Evolutionary conservation across 768 basidiomycete species (phyloP), one percentile per base, ranked within the genome.

Genomic region (Agaricus blazei): DNA sequence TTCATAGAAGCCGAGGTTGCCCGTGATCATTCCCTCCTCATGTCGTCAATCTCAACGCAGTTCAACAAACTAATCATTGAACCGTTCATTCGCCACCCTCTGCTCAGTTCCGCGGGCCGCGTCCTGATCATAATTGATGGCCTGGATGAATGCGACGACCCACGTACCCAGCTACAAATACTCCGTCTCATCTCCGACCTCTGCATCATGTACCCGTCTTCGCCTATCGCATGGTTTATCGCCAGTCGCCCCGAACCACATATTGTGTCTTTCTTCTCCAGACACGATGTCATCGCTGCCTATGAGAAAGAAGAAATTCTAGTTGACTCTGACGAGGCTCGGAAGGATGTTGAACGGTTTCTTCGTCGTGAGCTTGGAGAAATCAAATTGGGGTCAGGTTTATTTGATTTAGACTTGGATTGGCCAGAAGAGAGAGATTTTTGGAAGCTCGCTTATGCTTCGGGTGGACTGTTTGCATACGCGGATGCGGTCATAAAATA

Each of bases 201-300:
- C 9, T 41, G 57, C 1, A 9, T 62, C 3, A n/a, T 44, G 6
- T n/a, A 14, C 3, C 38, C 28, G 8, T 26, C 34, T 4, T 48
- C 63, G 19, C 60, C 64, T 1, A 28, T 70, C 9, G 53, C 43
- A 11, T 63, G 69, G 29, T 27, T 71, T 19, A 19, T 19, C 19
- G 19, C 19, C 19, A 19, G 19, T 19, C 19, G 19, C 19, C 19
- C 19, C 19, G 70, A 70, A 45, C 48, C 58, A 5, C 55, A 63
- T 19, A 61, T 70, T 9, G 36, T 41, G 6, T 41, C 48, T 0
- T 38, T 31, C 2, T 65, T 67, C 34, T 15, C 50, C 43, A 27
- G 15, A 3, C 12, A 31, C 12, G 9, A 24, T 15, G 24, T 52
- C 0, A 19, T 26, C 24, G 2, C 42, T 8, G 48, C 42, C n/a